Percentiles rank a stretch among this genome's conserved stretches.
These are phyloP conservation scores for Candolleomyces aberdarensis DNA, from an alignment of 768 basidiomycete genomes.

Conservation along the genomic window DNA sequence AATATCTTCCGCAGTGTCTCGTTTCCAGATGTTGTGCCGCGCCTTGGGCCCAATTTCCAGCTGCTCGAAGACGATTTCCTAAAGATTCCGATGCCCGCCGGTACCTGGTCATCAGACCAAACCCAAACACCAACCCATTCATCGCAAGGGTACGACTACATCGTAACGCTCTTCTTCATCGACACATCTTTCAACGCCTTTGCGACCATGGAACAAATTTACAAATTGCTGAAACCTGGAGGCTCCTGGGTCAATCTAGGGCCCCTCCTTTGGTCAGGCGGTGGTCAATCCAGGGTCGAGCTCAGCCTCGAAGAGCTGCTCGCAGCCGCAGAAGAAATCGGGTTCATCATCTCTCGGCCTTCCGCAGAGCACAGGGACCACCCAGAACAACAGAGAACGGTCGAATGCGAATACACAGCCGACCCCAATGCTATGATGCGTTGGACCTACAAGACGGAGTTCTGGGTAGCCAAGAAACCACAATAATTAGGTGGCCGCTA, in stretches of 20 bases:
- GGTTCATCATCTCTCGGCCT: constrained; percentile 42
- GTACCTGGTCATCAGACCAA: constrained; percentile 10
- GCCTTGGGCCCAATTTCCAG: constrained; percentile 37
- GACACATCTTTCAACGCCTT: constrained; percentile 57
- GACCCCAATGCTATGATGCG: constrained; percentile 66
- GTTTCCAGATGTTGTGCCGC: constrained; percentile 63
- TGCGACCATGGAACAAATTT: constrained; percentile 54
- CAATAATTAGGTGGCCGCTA: background rate
- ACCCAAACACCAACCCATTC: background rate
- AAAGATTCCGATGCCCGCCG: constrained; percentile 22
- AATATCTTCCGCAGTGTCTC: constrained; percentile 48
- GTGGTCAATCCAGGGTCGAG: constrained; percentile 52
- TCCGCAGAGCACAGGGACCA: constrained; percentile 20
- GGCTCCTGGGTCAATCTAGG: constrained; percentile 74
- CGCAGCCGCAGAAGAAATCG: constrained; percentile 46
- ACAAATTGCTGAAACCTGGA: constrained; percentile 52
- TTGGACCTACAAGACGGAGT: constrained; percentile 66
- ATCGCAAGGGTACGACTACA: constrained; percentile 48
- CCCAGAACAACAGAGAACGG: constrained; percentile 30
- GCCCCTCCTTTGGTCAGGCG: constrained; percentile 61
- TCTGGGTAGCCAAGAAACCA: constrained; percentile 56
- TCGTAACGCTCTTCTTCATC: constrained; percentile 67
- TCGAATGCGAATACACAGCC: constrained; percentile 66
- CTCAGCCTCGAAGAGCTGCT: constrained; percentile 65
- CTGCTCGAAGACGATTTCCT: constrained; percentile 62